Evolutionary conservation across 106 monocot genomes (phyloP).

Genomic region (Hemerocallis citrina): DNA sequence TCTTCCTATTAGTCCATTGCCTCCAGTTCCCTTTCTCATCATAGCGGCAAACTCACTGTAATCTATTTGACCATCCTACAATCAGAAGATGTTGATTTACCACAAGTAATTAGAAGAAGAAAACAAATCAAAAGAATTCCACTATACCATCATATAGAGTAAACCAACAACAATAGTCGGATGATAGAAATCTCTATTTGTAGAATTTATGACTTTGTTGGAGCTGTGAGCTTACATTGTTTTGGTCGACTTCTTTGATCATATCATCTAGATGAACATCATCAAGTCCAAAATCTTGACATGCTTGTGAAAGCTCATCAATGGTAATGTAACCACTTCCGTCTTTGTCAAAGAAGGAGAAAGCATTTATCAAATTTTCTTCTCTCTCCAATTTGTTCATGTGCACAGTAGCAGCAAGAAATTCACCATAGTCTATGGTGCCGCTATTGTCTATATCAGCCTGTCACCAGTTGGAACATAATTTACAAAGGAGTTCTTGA

Average conservation of each 20-base stretch:
- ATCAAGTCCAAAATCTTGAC: conserved; percentile 38
- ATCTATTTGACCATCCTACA: conserved; percentile 41
- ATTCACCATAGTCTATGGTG: conserved; percentile 67
- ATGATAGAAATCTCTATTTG: neutral
- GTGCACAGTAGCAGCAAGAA: conserved; percentile 63
- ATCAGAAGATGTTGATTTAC: neutral
- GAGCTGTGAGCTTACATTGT: conserved; percentile 26
- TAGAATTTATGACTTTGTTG: too few species aligned
- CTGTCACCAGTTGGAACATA: conserved; percentile 23
- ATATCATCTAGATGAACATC: conserved; percentile 62
- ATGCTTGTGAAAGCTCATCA: conserved; percentile 62
- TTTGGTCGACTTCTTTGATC: conserved; percentile 63
- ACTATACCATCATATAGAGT: neutral
- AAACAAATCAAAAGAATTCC: neutral
- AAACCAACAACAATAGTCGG: neutral
- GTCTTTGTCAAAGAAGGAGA: conserved; percentile 63
- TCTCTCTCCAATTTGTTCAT: conserved; percentile 65
- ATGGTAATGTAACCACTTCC: conserved; percentile 69
- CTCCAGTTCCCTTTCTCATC: conserved; percentile 48
- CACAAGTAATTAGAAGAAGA: neutral
- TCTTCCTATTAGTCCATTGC: conserved; percentile 28
- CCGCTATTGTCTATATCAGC: conserved; percentile 76
- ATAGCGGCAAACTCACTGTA: conserved; percentile 35
- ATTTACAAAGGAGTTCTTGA: neutral
- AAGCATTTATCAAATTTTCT: conserved; percentile 49